phyloP scores from a whole-genome alignment of 805 yeast genomes.

The Aciculoconidium aculeatum region DNA sequence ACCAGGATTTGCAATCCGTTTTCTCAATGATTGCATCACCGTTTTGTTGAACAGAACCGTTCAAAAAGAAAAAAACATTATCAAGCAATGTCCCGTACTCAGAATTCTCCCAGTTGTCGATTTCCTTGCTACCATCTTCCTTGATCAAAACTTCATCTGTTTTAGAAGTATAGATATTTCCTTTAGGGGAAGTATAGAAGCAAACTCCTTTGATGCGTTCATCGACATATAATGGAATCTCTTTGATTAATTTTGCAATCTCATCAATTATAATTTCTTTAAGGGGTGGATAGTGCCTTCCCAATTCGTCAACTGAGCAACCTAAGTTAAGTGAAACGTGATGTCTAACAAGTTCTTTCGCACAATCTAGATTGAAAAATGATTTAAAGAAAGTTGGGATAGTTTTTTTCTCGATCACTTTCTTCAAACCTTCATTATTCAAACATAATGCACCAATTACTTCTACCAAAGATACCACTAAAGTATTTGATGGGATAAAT shows the following conservation, averaged over 20 bases:
- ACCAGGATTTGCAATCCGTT: slow-evolving; percentile 39
- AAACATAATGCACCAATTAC: slow-evolving; percentile 78
- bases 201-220: slow-evolving; percentile 28
- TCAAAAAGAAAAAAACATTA: slow-evolving; percentile 43
- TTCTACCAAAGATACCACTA: slow-evolving; percentile 61
- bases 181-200: slow-evolving; percentile 36
- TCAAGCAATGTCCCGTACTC: slow-evolving; percentile 44
- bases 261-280: slow-evolving; percentile 52
- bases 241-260: slow-evolving; percentile 38
- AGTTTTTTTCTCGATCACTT: slow-evolving; percentile 40
- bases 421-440: slow-evolving; percentile 63
- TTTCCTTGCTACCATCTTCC: slow-evolving; percentile 35
- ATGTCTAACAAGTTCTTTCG: slow-evolving; percentile 44
- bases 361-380: slow-evolving; percentile 43
- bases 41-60: slow-evolving; percentile 45
- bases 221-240: slow-evolving; percentile 35
- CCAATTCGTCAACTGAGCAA: slow-evolving; percentile 66
- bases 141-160: slow-evolving; percentile 11
- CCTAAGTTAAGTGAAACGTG: slow-evolving; percentile 58
- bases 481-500: slow-evolving; percentile 52
- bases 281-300: slow-evolving; percentile 75
- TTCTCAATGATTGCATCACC: slow-evolving; percentile 26
- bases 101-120: slow-evolving; percentile 50
- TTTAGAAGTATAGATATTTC: slow-evolving; percentile 3
- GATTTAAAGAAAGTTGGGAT: slow-evolving; percentile 42